Evolutionary conservation across 2,329 filamentous ascomycete genomes (phyloP).

Genomic region (Diaporthe citriasiana): DNA sequence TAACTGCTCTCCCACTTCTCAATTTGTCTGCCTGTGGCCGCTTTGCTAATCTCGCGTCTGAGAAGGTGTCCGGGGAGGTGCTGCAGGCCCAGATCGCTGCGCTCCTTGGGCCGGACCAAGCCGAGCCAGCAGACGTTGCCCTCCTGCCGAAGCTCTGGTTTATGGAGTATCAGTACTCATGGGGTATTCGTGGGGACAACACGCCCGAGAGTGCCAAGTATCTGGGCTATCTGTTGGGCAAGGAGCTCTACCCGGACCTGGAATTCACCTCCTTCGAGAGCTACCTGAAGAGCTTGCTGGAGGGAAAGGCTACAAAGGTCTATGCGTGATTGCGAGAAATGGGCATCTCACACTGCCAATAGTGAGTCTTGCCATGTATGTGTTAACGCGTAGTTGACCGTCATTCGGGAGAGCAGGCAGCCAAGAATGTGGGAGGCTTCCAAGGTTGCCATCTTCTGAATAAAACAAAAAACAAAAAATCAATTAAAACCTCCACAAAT

Average conservation of each 20-base stretch:
- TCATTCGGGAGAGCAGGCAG: not conserved
- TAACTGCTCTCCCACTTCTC: not conserved
- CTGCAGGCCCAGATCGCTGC: slow-evolving; percentile 1
- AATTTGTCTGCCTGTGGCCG: not conserved
- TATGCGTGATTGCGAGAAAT: not conserved
- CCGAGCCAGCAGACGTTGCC: not conserved
- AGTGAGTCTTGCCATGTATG: no score
- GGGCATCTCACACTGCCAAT: not conserved
- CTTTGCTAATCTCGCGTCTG: not conserved
- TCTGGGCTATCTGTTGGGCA: slow-evolving; percentile 33
- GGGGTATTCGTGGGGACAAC: slow-evolving; percentile 40
- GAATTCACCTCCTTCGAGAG: slow-evolving; percentile 16
- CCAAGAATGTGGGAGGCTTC: no score
- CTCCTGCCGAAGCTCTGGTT: not conserved
- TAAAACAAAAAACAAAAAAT: no score
- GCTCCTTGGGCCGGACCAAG: not conserved
- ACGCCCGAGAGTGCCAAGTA: slow-evolving; percentile 37
- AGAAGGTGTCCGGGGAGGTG: slow-evolving; percentile 16
- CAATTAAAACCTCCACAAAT: no score
- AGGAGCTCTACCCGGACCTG: slow-evolving; percentile 39
- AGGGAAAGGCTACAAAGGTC: slow-evolving; percentile 5
- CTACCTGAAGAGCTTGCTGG: slow-evolving; percentile 24
- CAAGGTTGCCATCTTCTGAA: not conserved
- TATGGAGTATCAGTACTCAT: slow-evolving; percentile 35
- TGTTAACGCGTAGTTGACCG: not conserved